These are phyloP conservation scores for Paraphoma sp. DNA, from an alignment of 2,329 filamentous ascomycete species.

Conservation along the genomic window DNA sequence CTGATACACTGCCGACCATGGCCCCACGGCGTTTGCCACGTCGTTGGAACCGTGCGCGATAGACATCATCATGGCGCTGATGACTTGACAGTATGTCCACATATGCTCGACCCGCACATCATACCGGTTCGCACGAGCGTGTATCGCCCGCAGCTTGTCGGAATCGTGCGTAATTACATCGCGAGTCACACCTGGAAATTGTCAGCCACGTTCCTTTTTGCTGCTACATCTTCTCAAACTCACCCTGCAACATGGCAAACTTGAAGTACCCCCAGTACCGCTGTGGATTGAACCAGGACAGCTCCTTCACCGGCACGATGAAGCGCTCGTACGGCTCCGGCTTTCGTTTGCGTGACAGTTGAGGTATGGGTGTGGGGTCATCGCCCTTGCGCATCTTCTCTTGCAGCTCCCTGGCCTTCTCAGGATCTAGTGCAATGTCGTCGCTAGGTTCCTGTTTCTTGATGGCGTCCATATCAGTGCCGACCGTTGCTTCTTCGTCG, in stretches of 20 bases:
- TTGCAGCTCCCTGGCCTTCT: constrained; percentile 20
- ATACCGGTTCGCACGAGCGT: constrained; percentile 52
- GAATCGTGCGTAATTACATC: constrained; percentile 52
- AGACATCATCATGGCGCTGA: constrained; percentile 71
- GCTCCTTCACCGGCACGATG: constrained; percentile 42
- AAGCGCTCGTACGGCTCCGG: constrained; percentile 44
- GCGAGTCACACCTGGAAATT: constrained; percentile 45
- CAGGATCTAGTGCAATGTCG: constrained; percentile 11
- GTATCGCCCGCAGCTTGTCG: constrained; percentile 46
- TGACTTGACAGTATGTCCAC: constrained; percentile 52
- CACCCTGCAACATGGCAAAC: constrained; percentile 50
- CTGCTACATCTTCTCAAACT: neutral
- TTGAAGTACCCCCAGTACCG: constrained; percentile 51
- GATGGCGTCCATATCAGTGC: constrained; percentile 6
- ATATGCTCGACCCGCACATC: constrained; percentile 57
- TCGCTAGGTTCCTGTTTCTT: constrained; percentile 7
- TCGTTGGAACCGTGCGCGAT: constrained; percentile 76
- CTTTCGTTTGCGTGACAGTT: constrained; percentile 25
- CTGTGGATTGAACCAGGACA: constrained; percentile 39
- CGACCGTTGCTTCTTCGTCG: constrained; percentile 6
- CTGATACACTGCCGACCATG: constrained; percentile 68
- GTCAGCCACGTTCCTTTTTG: neutral
- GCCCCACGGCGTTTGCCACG: constrained; percentile 61
- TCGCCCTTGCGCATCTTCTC: constrained; percentile 9
- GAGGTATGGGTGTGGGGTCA: constrained; percentile 2